Evolutionary conservation across 148 eudicot species (phyloP), one percentile per base, ranked within the genome.

Genomic region (Beta vulgaris): DNA sequence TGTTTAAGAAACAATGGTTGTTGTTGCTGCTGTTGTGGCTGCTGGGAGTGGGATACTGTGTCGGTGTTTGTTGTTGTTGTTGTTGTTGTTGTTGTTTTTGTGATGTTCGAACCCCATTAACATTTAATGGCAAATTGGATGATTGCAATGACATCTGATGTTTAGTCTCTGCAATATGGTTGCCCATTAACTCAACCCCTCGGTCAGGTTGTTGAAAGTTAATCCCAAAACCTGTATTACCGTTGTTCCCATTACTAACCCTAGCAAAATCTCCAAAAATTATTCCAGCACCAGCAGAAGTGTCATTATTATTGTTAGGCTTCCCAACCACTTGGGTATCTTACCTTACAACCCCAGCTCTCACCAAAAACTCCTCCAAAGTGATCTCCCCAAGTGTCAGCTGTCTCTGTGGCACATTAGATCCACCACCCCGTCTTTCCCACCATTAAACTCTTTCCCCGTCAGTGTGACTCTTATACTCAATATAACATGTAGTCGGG

Each of bases 291-390:
- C 68, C n/a, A n/a, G n/a, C n/a, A n/a, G 73, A 66, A 14, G 53
- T 21, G 9, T 51, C 9, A 39, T 4, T 21, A 51, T 21, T n/a
- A 76, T 75, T 66, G 74, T 77, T 86, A 15, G 83, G 54, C 78
- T 83, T 87, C 18, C 46, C 84, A 62, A 72, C 60, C 10, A 81
- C 21, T 71, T 86, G 91, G 28, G 77, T 46, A 61, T 88, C 93
- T 73, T 93, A 93, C 84, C 84, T 89, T 18, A 91, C 98, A 61
- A 89, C 94, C 53, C 98, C 93, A 58, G 97, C 98, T 82, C 85
- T 91, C 36, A 86, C 73, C 82, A 93, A 78, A 77, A 93, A 93
- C 86, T 93, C 98, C 80, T 93, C 98, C 62, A 93, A 83, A 40
- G 98, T 93, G 43, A 91, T 84, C 86, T 93, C 98, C 2, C 98